Percentiles rank a stretch among this genome's conserved stretches.
Conservation (phyloP, 768 basidiomycete species). For the Trichaptum fuscoviolaceum region DNA sequence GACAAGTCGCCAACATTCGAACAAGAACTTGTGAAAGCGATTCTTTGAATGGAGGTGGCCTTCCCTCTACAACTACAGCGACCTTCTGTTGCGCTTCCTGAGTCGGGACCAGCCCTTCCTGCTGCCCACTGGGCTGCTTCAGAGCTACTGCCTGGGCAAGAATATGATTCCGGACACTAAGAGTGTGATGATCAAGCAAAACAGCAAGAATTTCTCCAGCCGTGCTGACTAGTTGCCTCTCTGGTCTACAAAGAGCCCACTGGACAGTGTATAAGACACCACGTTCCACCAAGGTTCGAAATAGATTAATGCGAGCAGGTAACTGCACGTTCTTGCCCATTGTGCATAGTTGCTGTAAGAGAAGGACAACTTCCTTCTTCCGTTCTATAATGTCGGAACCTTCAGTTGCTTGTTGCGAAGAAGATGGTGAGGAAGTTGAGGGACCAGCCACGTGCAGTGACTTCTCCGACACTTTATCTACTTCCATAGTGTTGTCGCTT, state of each 20-base stretch:
- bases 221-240: conserved; percentile 71
- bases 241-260: conserved; percentile 77
- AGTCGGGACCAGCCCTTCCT: conserved; percentile 21
- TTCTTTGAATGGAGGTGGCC: conserved; percentile 25
- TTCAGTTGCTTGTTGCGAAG: conserved; percentile 36
- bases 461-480: conserved; percentile 30
- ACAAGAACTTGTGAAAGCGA: conserved; percentile 75
- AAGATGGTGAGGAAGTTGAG: conserved; percentile 4
- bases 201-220: conserved; percentile 82
- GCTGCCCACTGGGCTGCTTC: conserved; percentile 24
- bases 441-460: conserved; percentile 29
- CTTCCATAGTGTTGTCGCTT: conserved; percentile 26
- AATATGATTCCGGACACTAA: conserved; percentile 79
- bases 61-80: conserved; percentile 48
- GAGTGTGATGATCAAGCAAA: conserved; percentile 86
- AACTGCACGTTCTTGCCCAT: conserved; percentile 98
- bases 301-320: conserved; percentile 77
- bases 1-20: conserved; percentile 69
- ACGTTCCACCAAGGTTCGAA: conserved; percentile 81
- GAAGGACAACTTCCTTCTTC: conserved; percentile 73
- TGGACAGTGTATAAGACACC: conserved; percentile 89
- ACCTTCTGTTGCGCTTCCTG: conserved; percentile 53
- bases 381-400: conserved; percentile 42
- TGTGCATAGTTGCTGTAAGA: conserved; percentile 87
- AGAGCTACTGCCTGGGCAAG: conserved; percentile 75